These are phyloP conservation scores for Cryptococcus wingfieldii DNA, from an alignment of 1,284 basidiomycete genomes.

Conservation along the genomic window DNA sequence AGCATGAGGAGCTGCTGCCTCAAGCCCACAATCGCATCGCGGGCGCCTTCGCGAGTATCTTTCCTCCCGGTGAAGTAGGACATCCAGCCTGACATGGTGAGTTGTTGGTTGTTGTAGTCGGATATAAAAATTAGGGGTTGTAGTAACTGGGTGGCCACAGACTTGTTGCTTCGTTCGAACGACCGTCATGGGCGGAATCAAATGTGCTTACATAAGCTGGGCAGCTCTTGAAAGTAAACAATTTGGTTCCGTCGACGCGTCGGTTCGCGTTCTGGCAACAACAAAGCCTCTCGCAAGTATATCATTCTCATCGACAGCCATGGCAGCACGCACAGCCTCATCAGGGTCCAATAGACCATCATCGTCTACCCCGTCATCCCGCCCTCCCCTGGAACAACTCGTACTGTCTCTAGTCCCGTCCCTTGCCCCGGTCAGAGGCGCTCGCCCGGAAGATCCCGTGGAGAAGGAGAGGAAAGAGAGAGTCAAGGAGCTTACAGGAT, in stretches of 20 bases:
- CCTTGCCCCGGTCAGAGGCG: constrained; percentile 20
- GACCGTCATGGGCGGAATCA: too few relatives aligned
- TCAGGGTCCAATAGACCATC: constrained; percentile 8
- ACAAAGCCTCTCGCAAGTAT: not conserved
- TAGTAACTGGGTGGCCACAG: not conserved
- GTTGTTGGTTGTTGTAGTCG: not conserved
- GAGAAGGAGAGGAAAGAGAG: constrained; percentile 31
- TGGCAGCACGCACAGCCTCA: constrained; percentile 10
- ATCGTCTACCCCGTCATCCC: constrained; percentile 10
- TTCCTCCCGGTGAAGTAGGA: constrained; percentile 60
- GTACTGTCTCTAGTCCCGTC: constrained; percentile 34
- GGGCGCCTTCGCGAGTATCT: constrained; percentile 71
- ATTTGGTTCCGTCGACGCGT: constrained; percentile 1
- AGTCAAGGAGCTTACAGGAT: constrained; percentile 38
- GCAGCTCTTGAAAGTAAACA: not conserved
- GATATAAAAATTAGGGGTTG: not conserved
- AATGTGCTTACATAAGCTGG: too few relatives aligned
- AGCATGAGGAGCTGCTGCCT: constrained; percentile 89
- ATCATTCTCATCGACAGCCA: not conserved
- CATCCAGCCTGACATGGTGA: constrained; percentile 81
- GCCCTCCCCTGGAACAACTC: constrained; percentile 35
- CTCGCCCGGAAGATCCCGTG: constrained; percentile 8
- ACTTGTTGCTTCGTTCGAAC: too few relatives aligned
- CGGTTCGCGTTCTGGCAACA: not conserved
- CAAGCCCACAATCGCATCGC: constrained; percentile 80